Evolutionary conservation across 139 green algal species (phyloP).

Genomic region (Tetradesmus lagerheimii): DNA sequence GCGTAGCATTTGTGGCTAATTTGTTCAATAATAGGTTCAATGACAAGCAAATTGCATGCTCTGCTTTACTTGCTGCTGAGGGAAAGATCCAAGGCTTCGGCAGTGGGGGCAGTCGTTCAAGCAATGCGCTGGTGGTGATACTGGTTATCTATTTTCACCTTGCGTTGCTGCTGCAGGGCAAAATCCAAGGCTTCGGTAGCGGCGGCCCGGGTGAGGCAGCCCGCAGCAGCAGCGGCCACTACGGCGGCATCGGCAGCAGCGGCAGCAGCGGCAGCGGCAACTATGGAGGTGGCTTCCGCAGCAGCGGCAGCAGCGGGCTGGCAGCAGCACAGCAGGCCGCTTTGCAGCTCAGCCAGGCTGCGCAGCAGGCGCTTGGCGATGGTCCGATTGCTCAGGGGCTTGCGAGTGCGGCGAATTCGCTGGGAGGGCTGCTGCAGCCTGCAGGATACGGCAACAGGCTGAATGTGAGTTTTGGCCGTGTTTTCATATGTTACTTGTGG

Average conservation of each 20-base stretch:
- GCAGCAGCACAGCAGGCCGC: conserved; percentile 57
- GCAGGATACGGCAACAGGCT: conserved; percentile 32
- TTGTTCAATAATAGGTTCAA: no score
- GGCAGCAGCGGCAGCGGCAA: not conserved
- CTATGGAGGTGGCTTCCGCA: not conserved
- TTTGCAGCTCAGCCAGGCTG: conserved; percentile 24
- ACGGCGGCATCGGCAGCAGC: conserved; percentile 14
- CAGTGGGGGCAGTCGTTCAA: no score
- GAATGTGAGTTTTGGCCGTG: not conserved
- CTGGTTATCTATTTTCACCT: no score
- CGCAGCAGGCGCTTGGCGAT: conserved; percentile 31
- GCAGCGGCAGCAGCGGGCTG: conserved; percentile 62
- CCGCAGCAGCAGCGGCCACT: conserved; percentile 33
- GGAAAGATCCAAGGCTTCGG: no score
- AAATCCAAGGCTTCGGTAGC: conserved; percentile 90
- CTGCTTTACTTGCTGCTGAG: no score
- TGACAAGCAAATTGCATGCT: no score
- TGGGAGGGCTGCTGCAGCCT: conserved; percentile 36
- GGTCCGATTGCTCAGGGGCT: conserved; percentile 38
- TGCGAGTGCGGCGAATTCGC: conserved; percentile 20
- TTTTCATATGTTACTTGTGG: not conserved
- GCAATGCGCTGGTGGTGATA: no score
- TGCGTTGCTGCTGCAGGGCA: conserved; percentile 61
- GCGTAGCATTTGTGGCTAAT: no score
- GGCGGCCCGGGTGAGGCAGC: not conserved